Base-by-base conservation (phyloP, 2,329 filamentous ascomycete species). In the Parascedosporium putredinis region DNA sequence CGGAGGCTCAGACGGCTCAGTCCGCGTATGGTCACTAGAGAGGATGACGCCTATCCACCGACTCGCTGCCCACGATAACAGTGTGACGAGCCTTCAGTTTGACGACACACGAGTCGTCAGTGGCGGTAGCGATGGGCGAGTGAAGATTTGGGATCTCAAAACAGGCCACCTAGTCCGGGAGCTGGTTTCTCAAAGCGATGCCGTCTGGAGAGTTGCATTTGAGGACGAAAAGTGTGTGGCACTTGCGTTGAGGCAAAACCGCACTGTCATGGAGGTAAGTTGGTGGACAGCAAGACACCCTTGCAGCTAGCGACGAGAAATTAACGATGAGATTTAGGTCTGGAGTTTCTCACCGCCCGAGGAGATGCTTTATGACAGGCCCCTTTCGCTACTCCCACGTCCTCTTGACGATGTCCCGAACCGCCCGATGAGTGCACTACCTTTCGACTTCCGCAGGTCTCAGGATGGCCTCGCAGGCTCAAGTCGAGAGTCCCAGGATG, bases 181-280 rank as follows among this genome's bases (percentile, higher is more conserved):
- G 67, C 78, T 98, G 38, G 91, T 91, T 44, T 83, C 85, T 18
- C 89, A 91, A 49, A 88, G 91, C 1, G 91, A 98, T 62, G 90
- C 91, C 14, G 93, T 98, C 0, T 98, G 93, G 93, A 79, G 93
- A 52, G 91, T 98, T 29, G 93, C 94, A 0, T 98, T 98, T 64
- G 93, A 98, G 62, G 91, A 95, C 56, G 93, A 98, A 67, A 97
- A 96, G 66, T 95, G 91, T 52, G 91, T 98, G 25, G 91, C 95
- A 27, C 86, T 98, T 75, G 93, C 93, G 7, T 84, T 88, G 58
- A 79, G 91, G 53, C 81, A 81, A 48, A 84, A 83, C 50, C 82
- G 90, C 54, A 97, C 94, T 0, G 86, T 97, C 54, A 98, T 98
- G 93, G 93, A 98, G 83, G 91, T 94, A 70, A 71, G 83, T 14